These are phyloP conservation scores for Fragilariopsis cylindrus DNA, from an alignment of 108 stramenopile species.

Conservation along the genomic window DNA sequence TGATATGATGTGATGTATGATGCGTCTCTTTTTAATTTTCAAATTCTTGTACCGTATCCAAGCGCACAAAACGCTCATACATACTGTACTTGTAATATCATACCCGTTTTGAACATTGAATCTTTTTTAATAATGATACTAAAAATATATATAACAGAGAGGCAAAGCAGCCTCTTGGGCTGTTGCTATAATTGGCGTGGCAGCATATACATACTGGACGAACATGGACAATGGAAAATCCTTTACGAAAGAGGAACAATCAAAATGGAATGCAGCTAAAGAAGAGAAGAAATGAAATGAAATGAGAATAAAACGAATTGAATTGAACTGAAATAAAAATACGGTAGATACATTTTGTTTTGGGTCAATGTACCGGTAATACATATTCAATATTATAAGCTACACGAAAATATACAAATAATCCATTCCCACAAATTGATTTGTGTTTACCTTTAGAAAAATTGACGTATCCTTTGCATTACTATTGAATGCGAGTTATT, in stretches of 20 bases:
- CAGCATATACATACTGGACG: conserved; percentile 40
- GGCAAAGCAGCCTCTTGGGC: conserved; percentile 39
- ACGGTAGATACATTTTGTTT: background rate
- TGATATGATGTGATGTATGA: background rate
- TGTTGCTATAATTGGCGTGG: conserved; percentile 31
- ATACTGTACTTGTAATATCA: background rate
- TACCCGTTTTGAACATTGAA: background rate
- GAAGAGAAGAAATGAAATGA: conserved; percentile 16
- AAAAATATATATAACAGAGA: conserved; percentile 16
- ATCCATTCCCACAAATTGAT: background rate
- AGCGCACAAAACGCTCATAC: background rate
- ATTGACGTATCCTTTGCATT: background rate
- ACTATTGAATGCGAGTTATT: background rate
- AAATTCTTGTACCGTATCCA: background rate
- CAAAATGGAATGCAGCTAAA: conserved; percentile 38
- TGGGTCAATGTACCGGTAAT: too few relatives aligned
- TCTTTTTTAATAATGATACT: conserved; percentile 6
- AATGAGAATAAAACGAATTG: background rate
- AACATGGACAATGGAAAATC: conserved; percentile 47
- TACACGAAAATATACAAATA: background rate
- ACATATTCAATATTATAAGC: background rate
- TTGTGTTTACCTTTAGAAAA: too few relatives aligned
- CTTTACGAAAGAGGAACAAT: conserved; percentile 46
- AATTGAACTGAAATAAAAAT: background rate
- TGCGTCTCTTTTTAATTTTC: background rate